phyloP scores from a whole-genome alignment of 345 rosid species.

The Bruguiera gymnorhiza region DNA sequence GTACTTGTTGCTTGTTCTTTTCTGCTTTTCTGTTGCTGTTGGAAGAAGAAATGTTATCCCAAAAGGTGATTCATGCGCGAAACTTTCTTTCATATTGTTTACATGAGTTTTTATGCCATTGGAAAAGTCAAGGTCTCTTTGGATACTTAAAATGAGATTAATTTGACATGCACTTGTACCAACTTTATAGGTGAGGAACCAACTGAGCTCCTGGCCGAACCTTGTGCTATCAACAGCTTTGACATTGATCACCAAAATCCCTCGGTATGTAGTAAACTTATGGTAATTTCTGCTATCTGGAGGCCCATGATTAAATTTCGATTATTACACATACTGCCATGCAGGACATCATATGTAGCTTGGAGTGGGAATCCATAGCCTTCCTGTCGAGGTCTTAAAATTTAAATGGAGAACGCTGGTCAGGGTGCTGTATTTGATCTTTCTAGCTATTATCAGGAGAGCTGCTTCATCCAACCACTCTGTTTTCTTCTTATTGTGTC shows the following conservation, averaged over 20 bases:
- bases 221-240: slow-evolving; percentile 89
- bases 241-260: slow-evolving; percentile 80
- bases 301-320: slow-evolving; percentile 6
- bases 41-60: background rate
- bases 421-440: background rate
- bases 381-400: slow-evolving; percentile 53
- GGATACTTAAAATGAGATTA: slow-evolving; percentile 2
- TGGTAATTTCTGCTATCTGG: background rate
- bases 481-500: background rate
- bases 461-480: background rate
- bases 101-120: background rate
- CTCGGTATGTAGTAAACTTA: slow-evolving; percentile 38
- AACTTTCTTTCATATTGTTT: background rate
- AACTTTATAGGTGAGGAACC: slow-evolving; percentile 60
- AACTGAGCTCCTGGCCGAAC: slow-evolving; percentile 72
- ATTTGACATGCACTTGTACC: background rate
- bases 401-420: slow-evolving; percentile 6
- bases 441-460: background rate
- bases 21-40: background rate
- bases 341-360: slow-evolving; percentile 85
- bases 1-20: background rate
- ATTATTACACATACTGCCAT: slow-evolving; percentile 5
- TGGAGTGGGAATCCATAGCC: slow-evolving; percentile 89
- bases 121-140: background rate
- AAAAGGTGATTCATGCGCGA: background rate